A percentile compares a stretch with the other conserved stretches of the same genome.
Conservation (phyloP, 345 rosid genomes). For the Microcos paniculata region DNA sequence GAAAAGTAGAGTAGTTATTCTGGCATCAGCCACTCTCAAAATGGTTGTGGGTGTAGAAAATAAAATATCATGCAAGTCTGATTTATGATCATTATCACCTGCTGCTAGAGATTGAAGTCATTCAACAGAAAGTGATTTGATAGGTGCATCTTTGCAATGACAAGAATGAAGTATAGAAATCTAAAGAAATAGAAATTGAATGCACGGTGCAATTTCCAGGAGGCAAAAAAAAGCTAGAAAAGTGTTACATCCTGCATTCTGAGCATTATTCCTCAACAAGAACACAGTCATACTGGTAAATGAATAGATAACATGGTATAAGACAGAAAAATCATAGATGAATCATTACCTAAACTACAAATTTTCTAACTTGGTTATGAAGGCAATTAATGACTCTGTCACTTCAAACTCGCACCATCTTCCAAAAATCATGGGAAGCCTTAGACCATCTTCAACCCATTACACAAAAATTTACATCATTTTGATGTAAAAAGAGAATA, state of each 20-base stretch:
- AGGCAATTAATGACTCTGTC: too few species aligned
- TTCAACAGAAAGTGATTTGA: not conserved
- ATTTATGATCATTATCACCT: not conserved
- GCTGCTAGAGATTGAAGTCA: not conserved
- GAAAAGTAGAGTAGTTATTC: not conserved
- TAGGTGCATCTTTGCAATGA: not conserved
- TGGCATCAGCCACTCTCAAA: not conserved
- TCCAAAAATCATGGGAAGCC: too few species aligned
- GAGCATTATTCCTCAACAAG: not conserved
- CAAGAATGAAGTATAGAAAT: not conserved
- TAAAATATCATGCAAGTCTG: not conserved
- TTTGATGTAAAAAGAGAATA: too few species aligned
- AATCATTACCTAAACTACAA: too few species aligned
- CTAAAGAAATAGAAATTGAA: not conserved
- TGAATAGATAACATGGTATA: not conserved
- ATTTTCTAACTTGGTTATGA: too few species aligned
- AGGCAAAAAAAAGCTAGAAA: too few species aligned
- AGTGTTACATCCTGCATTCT: not conserved
- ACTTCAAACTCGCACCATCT: too few species aligned
- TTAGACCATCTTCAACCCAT: too few species aligned
- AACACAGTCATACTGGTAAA: too few species aligned
- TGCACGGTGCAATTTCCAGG: not conserved
- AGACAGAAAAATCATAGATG: too few species aligned
- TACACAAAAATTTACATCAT: too few species aligned
- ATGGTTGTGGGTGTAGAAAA: too few species aligned